Conservation (phyloP, 2,329 filamentous ascomycete genomes). For the Septoria petroselini region DNA sequence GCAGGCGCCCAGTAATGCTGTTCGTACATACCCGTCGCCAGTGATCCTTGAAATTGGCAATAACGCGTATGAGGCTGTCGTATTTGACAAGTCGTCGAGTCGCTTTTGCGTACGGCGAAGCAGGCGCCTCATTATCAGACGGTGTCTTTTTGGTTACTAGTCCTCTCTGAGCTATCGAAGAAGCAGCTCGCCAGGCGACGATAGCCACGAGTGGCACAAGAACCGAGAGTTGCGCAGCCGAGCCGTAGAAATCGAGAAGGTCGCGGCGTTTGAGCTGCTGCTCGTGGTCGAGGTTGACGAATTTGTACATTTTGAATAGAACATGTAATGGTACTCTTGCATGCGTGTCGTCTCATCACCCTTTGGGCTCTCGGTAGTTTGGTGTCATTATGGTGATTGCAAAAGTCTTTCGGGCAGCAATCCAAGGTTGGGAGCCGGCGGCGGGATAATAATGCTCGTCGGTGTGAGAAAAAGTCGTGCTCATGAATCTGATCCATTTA, state of each 20-base stretch:
- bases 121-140: no score
- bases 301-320: constrained; percentile 45
- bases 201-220: constrained; percentile 47
- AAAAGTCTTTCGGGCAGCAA: no score
- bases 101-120: constrained; percentile 43
- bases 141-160: no score
- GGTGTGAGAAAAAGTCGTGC: background rate
- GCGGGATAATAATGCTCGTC: background rate
- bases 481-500: background rate
- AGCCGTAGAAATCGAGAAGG: constrained; percentile 54
- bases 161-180: constrained; percentile 33
- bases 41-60: background rate
- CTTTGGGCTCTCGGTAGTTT: background rate
- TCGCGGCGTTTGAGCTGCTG: constrained; percentile 52
- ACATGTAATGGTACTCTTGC: background rate
- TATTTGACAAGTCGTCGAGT: no score
- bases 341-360: no score
- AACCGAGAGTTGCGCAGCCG: constrained; percentile 55
- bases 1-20: background rate
- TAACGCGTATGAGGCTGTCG: no score
- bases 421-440: background rate
- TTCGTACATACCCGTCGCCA: constrained; percentile 26
- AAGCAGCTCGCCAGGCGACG: constrained; percentile 41
- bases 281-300: constrained; percentile 49
- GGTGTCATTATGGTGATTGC: no score